These are phyloP conservation scores for Lineolata rhizophorae DNA, from an alignment of 495 filamentous ascomycete genomes.

Conservation along the genomic window DNA sequence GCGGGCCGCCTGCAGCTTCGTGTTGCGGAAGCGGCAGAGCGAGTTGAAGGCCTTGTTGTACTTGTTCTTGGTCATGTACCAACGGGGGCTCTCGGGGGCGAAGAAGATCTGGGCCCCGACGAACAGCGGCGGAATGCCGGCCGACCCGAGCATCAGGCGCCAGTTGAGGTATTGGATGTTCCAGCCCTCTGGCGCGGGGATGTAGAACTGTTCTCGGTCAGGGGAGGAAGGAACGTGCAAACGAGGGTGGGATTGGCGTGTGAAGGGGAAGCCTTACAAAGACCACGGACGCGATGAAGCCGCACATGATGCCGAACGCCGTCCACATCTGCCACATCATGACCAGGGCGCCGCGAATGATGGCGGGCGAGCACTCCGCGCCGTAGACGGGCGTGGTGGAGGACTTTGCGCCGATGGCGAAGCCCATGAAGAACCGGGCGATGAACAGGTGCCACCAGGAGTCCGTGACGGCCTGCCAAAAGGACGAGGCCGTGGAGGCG, in stretches of 20 bases:
- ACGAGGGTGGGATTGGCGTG: too few species aligned
- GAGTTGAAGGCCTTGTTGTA: constrained; percentile 9
- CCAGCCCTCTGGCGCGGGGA: too few species aligned
- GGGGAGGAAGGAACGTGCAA: too few species aligned
- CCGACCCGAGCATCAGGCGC: background rate
- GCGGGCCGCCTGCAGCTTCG: constrained; percentile 7
- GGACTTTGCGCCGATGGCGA: background rate
- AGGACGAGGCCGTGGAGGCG: constrained; percentile 1
- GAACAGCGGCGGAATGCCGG: background rate
- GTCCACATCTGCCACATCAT: constrained; percentile 13
- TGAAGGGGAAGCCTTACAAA: too few species aligned
- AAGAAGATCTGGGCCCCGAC: background rate
- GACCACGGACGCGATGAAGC: background rate
- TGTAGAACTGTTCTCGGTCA: too few species aligned
- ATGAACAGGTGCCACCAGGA: background rate
- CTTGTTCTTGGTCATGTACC: constrained; percentile 10
- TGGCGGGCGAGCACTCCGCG: constrained; percentile 4
- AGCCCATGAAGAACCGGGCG: background rate
- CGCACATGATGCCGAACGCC: constrained; percentile 4
- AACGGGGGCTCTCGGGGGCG: constrained; percentile 9
- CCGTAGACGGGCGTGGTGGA: background rate
- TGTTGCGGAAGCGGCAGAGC: constrained; percentile 3
- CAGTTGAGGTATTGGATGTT: background rate
- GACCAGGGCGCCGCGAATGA: constrained; percentile 8
- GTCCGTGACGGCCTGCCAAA: constrained; percentile 3